phyloP scores from a whole-genome alignment of 306 rosid species.

The Fragaria nilgerrensis region DNA sequence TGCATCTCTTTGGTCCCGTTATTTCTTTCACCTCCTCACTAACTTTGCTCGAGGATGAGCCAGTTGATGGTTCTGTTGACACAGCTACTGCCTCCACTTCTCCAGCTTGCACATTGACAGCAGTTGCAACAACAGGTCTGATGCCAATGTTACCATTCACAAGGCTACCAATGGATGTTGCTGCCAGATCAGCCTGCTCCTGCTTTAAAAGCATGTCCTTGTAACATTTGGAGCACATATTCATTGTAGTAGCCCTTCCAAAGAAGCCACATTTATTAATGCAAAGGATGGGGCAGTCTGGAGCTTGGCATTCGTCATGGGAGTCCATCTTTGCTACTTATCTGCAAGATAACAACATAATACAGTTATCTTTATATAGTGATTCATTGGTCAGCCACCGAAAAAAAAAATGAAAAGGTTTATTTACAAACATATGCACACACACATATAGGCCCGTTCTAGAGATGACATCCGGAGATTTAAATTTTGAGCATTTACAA shows the following conservation, averaged over 20 bases:
- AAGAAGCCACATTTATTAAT: conserved; percentile 76
- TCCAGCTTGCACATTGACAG: conserved; percentile 37
- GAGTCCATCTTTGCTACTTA: conserved; percentile 56
- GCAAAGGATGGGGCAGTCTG: conserved; percentile 65
- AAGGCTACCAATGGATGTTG: conserved; percentile 61
- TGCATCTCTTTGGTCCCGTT: conserved; percentile 55
- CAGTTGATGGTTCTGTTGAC: conserved; percentile 30
- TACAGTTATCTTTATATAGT: neutral
- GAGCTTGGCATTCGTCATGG: conserved; percentile 79
- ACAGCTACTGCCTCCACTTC: conserved; percentile 30
- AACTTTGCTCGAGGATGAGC: conserved; percentile 36
- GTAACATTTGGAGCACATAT: conserved; percentile 86
- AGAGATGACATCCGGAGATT: no score
- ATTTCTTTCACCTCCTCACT: conserved; percentile 41
- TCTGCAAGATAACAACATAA: conserved; percentile 32
- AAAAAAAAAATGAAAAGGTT: neutral
- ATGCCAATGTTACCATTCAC: conserved; percentile 46
- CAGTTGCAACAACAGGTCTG: conserved; percentile 31
- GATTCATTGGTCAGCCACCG: neutral
- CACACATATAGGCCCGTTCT: no score
- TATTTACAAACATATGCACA: neutral
- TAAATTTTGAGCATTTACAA: no score
- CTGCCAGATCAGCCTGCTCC: conserved; percentile 63
- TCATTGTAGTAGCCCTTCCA: conserved; percentile 76
- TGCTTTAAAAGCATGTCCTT: conserved; percentile 69